These are phyloP conservation scores for Parathielavia appendiculata DNA, from an alignment of 495 filamentous ascomycete species.

Conservation along the genomic window DNA sequence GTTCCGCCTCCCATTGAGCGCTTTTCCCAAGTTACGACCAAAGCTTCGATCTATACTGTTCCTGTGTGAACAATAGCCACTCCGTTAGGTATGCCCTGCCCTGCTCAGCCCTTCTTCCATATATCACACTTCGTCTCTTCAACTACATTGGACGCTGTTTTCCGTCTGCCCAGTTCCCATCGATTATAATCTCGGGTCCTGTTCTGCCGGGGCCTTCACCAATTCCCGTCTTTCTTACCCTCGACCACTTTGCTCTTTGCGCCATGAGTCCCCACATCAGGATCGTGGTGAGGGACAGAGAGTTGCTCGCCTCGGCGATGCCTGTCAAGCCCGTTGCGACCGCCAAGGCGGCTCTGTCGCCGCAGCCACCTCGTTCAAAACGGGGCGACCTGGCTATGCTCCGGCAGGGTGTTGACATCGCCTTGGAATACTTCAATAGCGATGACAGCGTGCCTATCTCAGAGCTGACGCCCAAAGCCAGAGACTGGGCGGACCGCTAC, in stretches of 20 bases:
- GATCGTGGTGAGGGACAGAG: slow-evolving; percentile 9
- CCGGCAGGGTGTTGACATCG: slow-evolving; percentile 24
- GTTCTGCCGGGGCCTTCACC: background rate
- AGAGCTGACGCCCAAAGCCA: slow-evolving; percentile 22
- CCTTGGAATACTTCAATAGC: slow-evolving; percentile 28
- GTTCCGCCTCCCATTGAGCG: background rate
- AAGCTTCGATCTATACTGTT: background rate
- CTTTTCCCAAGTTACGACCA: background rate
- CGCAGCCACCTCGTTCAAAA: slow-evolving; percentile 16
- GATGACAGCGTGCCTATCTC: slow-evolving; percentile 12
- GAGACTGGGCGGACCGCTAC: slow-evolving; percentile 23
- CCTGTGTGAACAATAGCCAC: background rate
- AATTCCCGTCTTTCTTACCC: background rate
- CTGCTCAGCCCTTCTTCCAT: background rate
- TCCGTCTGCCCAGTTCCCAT: background rate
- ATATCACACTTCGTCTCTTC: background rate
- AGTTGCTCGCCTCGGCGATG: background rate
- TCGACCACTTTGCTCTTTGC: background rate
- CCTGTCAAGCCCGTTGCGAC: background rate
- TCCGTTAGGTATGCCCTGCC: slow-evolving; percentile 6
- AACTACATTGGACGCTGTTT: background rate
- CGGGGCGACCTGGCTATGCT: slow-evolving; percentile 16
- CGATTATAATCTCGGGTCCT: background rate
- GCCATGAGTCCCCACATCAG: slow-evolving; percentile 11
- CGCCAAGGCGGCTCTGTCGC: background rate